Conservation (phyloP, 495 filamentous ascomycete species). For the Penicillium roqueforti region DNA sequence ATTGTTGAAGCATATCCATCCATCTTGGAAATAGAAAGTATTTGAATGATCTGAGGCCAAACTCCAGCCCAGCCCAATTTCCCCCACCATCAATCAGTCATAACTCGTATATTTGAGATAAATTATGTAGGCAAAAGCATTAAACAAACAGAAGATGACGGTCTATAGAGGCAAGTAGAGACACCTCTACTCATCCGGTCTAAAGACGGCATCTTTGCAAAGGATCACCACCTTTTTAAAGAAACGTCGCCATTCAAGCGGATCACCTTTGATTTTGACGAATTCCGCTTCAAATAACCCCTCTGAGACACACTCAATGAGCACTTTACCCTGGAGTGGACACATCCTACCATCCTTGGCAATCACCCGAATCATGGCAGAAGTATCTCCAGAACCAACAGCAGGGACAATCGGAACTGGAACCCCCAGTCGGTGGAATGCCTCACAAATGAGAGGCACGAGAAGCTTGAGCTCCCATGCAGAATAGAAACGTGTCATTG, state of each 20-base stretch:
- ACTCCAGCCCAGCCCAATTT: conserved; percentile 10
- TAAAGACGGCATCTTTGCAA: conserved; percentile 74
- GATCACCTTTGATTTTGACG: conserved; percentile 92
- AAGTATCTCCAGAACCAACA: conserved; percentile 42
- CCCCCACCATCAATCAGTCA: conserved; percentile 6
- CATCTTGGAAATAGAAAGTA: conserved; percentile 8
- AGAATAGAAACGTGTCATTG: conserved; percentile 89
- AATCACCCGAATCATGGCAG: conserved; percentile 63
- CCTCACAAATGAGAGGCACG: conserved; percentile 72
- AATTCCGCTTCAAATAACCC: conserved; percentile 80
- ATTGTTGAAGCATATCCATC: not conserved
- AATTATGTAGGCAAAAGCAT: conserved; percentile 7
- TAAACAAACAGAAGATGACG: not conserved
- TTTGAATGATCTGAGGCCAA: conserved; percentile 6
- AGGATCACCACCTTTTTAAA: conserved; percentile 88
- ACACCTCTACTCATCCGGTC: conserved; percentile 34
- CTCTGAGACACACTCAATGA: conserved; percentile 67
- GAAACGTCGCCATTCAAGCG: conserved; percentile 92
- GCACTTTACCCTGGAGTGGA: conserved; percentile 74
- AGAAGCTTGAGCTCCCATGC: conserved; percentile 72
- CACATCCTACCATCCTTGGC: conserved; percentile 77
- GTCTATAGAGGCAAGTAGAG: not conserved
- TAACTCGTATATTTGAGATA: conserved; percentile 13
- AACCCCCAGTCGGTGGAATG: conserved; percentile 77
- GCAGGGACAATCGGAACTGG: conserved; percentile 55